Evolutionary conservation across 2,329 filamentous ascomycete species (phyloP), one percentile per base, ranked within the genome.

Genomic region (Daldinia sp.): DNA sequence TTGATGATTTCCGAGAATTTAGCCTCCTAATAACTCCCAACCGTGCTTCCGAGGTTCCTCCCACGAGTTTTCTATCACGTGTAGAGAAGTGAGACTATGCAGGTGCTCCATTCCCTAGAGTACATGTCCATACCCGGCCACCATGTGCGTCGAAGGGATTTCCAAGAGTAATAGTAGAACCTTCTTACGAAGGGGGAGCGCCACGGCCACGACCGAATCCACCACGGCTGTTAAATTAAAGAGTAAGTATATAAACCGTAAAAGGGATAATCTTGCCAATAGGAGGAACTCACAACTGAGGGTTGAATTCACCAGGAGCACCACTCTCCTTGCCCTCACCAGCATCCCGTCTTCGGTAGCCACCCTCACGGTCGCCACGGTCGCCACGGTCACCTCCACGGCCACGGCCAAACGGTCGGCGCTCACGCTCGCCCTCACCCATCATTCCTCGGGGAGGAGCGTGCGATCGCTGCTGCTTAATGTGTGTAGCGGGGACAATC

Each of bases 381-480:
- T 93, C 92, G 78, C 92, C 92, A 85, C 92, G 81, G 79, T 88
- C 87, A 74, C 87, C 86, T 75, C 90, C 90, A 85, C 89, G 87
- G 80, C 92, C 91, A 86, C 93, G 92, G 84, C 92, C 87, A 81
- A 93, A 93, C 77, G 92, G 91, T 85, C 93, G 90, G 82, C 91
- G 89, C 87, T 96, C 93, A 85, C 87, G 88, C 82, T 91, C 89
- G 74, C 88, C 86, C 82, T 97, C 94, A 79, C 94, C 94, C 87
- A 98, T 90, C 96, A 99, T 98, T 82, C 96, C 96, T 81, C 96
- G 94, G 82, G 96, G 95, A 85, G 95, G 95, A 87, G 94, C 94
- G 86, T 98, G 94, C 80, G 93, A 96, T 85, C 96, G 93, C 90
- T 98, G 94, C 89, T 98, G 94, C 93, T 99, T 99, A 88, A 99